A percentile compares a stretch with the other conserved stretches of the same genome.
Conservation (phyloP, 2,329 filamentous ascomycete species). For the Xylariales sp. region DNA sequence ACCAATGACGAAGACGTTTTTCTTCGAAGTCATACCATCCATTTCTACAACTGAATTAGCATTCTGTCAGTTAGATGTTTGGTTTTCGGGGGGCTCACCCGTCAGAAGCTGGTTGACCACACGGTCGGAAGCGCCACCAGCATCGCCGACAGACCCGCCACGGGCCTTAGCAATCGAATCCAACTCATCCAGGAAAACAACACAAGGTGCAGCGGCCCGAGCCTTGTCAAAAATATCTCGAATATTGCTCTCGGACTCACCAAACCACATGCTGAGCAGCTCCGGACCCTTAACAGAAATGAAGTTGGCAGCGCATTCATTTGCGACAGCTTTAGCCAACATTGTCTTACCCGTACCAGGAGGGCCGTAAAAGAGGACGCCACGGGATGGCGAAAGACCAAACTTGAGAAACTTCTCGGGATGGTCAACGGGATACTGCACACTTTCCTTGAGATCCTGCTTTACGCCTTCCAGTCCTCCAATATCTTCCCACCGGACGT, state of each 20-base stretch:
- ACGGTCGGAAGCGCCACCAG: conserved; percentile 97
- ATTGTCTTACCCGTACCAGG: conserved; percentile 99
- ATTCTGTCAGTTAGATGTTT: neutral
- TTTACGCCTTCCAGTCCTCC: conserved; percentile 98
- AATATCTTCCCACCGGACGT: conserved; percentile 99
- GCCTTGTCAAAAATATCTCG: conserved; percentile 99
- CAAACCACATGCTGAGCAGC: conserved; percentile 99
- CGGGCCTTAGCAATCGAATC: conserved; percentile 99
- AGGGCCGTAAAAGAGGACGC: conserved; percentile 98
- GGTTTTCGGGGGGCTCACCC: conserved; percentile 67
- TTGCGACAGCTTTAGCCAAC: conserved; percentile 98
- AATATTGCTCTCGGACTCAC: conserved; percentile 99
- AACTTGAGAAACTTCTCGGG: conserved; percentile 99
- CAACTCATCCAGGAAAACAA: conserved; percentile 98
- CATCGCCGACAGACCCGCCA: conserved; percentile 95
- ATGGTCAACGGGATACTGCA: conserved; percentile 99
- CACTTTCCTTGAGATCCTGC: conserved; percentile 98
- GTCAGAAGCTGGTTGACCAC: conserved; percentile 99
- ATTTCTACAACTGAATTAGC: conserved; percentile 76
- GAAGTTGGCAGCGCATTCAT: conserved; percentile 99
- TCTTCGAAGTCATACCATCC: conserved; percentile 99
- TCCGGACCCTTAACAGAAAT: conserved; percentile 99
- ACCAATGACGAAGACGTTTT: conserved; percentile 99
- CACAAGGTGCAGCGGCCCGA: conserved; percentile 94
- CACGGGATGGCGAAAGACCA: conserved; percentile 94